A percentile compares a stretch with the other conserved stretches of the same genome.
Conservation (phyloP, 192 early-diverging fungal species). For the Coemansia erecta region DNA sequence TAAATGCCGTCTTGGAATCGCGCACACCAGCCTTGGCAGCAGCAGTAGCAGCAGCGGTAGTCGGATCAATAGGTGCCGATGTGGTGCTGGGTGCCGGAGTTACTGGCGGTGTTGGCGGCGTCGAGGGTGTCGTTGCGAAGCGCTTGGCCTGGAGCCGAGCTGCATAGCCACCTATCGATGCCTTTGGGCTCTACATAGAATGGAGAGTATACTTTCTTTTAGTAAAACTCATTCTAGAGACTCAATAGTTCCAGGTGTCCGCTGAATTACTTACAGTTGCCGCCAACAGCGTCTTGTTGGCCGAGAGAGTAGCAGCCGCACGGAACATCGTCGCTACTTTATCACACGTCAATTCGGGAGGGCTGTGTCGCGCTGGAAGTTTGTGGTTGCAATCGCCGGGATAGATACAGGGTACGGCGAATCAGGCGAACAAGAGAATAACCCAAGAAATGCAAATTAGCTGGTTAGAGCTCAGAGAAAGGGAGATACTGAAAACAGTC, state of each 20-base stretch:
- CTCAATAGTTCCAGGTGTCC: neutral
- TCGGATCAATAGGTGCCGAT: neutral
- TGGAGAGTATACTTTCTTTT: neutral
- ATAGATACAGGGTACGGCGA: neutral
- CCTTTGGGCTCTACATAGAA: slow-evolving; percentile 12
- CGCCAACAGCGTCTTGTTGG: slow-evolving; percentile 14
- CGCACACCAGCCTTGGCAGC: slow-evolving; percentile 23
- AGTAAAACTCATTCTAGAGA: neutral
- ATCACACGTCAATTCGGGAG: neutral
- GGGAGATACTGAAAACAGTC: no score
- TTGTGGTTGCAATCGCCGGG: neutral
- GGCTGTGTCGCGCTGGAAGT: neutral
- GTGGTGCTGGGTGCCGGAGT: neutral
- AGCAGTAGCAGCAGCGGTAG: neutral
- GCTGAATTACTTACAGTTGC: slow-evolving; percentile 14
- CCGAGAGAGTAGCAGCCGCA: slow-evolving; percentile 12
- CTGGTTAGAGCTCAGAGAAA: no score
- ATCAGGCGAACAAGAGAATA: no score
- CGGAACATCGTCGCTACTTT: slow-evolving; percentile 23
- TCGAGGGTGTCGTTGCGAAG: slow-evolving; percentile 18
- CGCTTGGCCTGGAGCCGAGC: slow-evolving; percentile 10
- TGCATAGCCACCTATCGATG: slow-evolving; percentile 2
- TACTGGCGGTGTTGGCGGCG: slow-evolving; percentile 6
- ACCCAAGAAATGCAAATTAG: neutral
- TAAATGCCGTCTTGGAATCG: slow-evolving; percentile 18